A percentile compares a stretch with the other conserved stretches of the same genome.
These are phyloP conservation scores for Mycena kentingensis DNA, from an alignment of 768 basidiomycete species.

Conservation along the genomic window DNA sequence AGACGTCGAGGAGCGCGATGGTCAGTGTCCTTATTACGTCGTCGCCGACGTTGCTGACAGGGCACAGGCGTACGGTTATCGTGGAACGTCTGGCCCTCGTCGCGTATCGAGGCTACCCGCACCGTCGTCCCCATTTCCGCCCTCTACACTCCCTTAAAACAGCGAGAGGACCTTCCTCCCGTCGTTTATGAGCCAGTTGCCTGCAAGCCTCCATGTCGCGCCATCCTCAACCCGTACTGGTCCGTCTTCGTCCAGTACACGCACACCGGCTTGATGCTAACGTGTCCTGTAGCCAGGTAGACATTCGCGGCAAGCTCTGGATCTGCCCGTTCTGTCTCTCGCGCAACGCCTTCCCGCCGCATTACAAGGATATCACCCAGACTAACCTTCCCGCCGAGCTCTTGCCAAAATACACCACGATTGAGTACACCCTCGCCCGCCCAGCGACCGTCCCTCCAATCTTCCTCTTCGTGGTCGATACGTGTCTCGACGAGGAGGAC, in stretches of 20 bases:
- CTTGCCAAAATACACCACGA: conserved; percentile 97
- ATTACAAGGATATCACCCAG: conserved; percentile 98
- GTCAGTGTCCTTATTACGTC: not conserved
- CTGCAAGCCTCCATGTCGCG: conserved; percentile 97
- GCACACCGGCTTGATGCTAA: conserved; percentile 10
- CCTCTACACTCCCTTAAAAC: conserved; percentile 93
- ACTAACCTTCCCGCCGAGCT: conserved; percentile 96
- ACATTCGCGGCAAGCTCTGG: conserved; percentile 98
- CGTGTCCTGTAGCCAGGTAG: conserved; percentile 76
- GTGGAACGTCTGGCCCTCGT: conserved; percentile 99
- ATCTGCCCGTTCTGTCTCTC: conserved; percentile 99
- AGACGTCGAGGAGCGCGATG: conserved; percentile 81
- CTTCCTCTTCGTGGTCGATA: conserved; percentile 97
- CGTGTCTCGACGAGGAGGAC: conserved; percentile 94
- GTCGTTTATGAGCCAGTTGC: conserved; percentile 98
- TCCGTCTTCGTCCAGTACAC: conserved; percentile 37
- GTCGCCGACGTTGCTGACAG: too few relatives aligned
- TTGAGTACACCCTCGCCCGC: conserved; percentile 97
- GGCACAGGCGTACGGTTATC: conserved; percentile 84
- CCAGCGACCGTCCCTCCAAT: conserved; percentile 91
- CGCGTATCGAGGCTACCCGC: conserved; percentile 95
- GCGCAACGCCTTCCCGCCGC: conserved; percentile 95
- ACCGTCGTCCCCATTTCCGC: conserved; percentile 99
- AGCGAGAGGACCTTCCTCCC: conserved; percentile 90
- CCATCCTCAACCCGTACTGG: conserved; percentile 98